These are phyloP conservation scores for Coprinellus aureogranulatus DNA, from an alignment of 768 basidiomycete genomes.

Conservation along the genomic window DNA sequence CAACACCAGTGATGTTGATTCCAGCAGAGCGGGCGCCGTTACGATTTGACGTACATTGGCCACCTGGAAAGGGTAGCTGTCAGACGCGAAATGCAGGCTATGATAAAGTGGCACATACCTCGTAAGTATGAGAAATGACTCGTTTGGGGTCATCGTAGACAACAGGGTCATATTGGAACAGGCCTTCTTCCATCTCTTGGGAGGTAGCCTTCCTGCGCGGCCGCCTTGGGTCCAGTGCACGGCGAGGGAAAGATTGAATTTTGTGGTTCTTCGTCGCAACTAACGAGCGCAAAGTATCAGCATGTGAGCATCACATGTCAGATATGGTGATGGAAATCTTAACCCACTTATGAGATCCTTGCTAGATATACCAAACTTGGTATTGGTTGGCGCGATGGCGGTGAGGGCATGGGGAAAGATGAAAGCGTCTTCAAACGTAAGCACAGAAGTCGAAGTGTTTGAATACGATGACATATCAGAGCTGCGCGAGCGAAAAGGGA, in stretches of 20 bases:
- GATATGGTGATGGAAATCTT: not conserved
- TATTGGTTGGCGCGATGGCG: conserved; percentile 71
- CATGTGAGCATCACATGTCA: not conserved
- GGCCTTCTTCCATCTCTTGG: conserved; percentile 80
- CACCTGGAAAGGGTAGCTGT: conserved; percentile 53
- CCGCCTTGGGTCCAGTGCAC: conserved; percentile 79
- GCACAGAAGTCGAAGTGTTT: conserved; percentile 57
- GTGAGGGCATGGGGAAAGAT: conserved; percentile 67
- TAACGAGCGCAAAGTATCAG: conserved; percentile 24
- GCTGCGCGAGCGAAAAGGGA: conserved; percentile 21
- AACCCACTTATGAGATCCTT: conserved; percentile 82
- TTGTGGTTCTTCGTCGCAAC: conserved; percentile 77
- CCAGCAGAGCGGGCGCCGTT: conserved; percentile 80
- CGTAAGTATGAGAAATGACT: conserved; percentile 49
- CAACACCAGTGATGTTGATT: conserved; percentile 89
- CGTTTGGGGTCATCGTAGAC: conserved; percentile 66
- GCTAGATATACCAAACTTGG: conserved; percentile 83
- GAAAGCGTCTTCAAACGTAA: conserved; percentile 45
- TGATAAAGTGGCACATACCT: conserved; percentile 28
- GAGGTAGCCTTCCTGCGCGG: conserved; percentile 72
- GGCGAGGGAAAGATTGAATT: conserved; percentile 69
- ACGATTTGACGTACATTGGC: conserved; percentile 65
- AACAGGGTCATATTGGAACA: conserved; percentile 81
- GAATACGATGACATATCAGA: conserved; percentile 48
- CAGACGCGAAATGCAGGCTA: too few relatives aligned